phyloP scores from a whole-genome alignment of 257 asterid genomes.

The Ocimum tenuiflorum region DNA sequence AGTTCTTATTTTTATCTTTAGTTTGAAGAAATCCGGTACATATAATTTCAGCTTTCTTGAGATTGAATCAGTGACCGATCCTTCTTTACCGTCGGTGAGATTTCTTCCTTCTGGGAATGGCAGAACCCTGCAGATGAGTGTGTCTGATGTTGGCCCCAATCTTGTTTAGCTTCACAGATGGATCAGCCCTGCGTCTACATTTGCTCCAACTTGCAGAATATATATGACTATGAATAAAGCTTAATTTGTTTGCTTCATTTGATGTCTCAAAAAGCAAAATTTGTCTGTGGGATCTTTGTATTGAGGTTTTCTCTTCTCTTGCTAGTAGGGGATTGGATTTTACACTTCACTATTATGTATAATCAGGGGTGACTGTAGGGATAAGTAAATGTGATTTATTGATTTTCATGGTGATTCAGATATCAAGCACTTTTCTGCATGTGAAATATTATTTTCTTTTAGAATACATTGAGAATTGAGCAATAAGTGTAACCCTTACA shows the following conservation, averaged over 20 bases:
- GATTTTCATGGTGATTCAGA: constrained; percentile 9
- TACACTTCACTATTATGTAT: neutral
- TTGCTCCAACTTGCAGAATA: neutral
- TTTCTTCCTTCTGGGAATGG: constrained; percentile 61
- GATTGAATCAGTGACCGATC: constrained; percentile 78
- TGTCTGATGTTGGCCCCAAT: constrained; percentile 46
- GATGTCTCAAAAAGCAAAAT: neutral
- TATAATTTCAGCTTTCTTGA: constrained; percentile 60
- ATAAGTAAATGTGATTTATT: constrained; percentile 5
- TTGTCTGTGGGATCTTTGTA: neutral
- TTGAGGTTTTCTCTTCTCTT: constrained; percentile 12
- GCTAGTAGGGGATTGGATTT: constrained; percentile 1
- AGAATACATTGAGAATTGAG: neutral
- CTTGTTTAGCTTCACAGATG: constrained; percentile 46
- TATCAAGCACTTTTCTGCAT: neutral
- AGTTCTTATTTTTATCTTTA: constrained; percentile 47
- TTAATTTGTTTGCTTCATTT: neutral
- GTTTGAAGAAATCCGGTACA: constrained; percentile 87
- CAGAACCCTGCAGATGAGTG: constrained; percentile 65
- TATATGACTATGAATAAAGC: constrained; percentile 9
- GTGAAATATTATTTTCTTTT: neutral
- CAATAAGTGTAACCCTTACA: neutral
- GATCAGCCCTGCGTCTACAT: constrained; percentile 3
- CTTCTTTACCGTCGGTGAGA: constrained; percentile 74
- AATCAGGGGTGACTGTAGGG: neutral